Percentiles rank a stretch among this genome's conserved stretches.
phyloP scores from a whole-genome alignment of 2,329 filamentous ascomycete genomes.

The Colletotrichum eleusines region DNA sequence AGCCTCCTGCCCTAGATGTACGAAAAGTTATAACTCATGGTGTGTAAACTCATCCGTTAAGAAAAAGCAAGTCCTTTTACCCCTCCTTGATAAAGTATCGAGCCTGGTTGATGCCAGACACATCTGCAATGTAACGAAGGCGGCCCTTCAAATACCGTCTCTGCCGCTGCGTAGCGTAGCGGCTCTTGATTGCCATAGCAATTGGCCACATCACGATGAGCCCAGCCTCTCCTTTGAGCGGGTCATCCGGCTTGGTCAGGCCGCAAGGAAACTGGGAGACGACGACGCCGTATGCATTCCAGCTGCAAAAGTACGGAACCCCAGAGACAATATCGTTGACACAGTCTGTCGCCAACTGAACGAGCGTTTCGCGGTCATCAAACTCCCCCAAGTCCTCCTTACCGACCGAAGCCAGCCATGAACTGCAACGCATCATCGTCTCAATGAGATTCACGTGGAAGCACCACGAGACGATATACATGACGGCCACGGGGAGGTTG shows the following conservation, averaged over 20 bases:
- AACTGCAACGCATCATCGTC: constrained; percentile 39
- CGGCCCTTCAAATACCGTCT: constrained; percentile 40
- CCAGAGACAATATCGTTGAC: constrained; percentile 41
- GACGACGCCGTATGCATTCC: constrained; percentile 41
- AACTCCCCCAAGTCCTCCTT: constrained; percentile 3
- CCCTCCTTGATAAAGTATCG: constrained; percentile 42
- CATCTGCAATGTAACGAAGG: constrained; percentile 43
- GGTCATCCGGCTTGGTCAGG: constrained; percentile 30
- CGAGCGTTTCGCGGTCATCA: constrained; percentile 40
- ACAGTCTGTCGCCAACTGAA: constrained; percentile 21
- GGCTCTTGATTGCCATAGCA: constrained; percentile 42
- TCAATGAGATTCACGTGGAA: constrained; percentile 43
- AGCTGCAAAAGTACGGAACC: constrained; percentile 43
- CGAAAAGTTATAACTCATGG: neutral
- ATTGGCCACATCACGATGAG: constrained; percentile 43
- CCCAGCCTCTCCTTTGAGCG: constrained; percentile 43
- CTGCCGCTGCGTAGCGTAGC: constrained; percentile 42
- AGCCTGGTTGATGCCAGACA: constrained; percentile 43
- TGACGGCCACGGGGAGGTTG: constrained; percentile 41
- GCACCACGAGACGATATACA: constrained; percentile 41
- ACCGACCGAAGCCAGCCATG: constrained; percentile 41
- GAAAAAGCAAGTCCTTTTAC: neutral
- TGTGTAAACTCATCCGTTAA: neutral
- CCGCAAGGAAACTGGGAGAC: constrained; percentile 42
- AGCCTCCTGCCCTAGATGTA: neutral